Conservation (phyloP, 1,284 basidiomycete genomes). For the Naganishia sp. region DNA sequence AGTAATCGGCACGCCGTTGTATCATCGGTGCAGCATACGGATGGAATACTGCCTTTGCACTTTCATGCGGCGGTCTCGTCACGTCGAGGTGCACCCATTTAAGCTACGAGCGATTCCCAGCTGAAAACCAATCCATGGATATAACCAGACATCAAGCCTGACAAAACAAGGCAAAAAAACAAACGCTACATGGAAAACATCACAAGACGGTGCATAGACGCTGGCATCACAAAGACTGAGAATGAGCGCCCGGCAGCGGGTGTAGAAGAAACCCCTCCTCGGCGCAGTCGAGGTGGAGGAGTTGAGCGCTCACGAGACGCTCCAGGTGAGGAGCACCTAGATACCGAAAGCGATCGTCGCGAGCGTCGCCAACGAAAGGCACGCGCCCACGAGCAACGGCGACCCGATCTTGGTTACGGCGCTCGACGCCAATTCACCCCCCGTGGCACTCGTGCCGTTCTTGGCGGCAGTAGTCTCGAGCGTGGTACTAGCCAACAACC, state of each 20-base stretch:
- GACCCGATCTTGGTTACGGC: neutral
- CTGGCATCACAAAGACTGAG: too few species aligned
- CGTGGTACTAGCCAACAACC: slow-evolving; percentile 17
- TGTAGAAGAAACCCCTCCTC: neutral
- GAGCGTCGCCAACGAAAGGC: slow-evolving; percentile 4
- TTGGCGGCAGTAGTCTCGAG: slow-evolving; percentile 12
- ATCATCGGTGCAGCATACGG: neutral
- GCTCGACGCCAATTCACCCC: slow-evolving; percentile 11
- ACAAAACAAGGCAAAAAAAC: too few species aligned
- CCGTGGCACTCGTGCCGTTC: neutral
- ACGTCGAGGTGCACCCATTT: too few species aligned
- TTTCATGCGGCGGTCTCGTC: too few species aligned
- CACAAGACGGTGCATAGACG: too few species aligned
- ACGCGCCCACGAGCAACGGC: neutral
- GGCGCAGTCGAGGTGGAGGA: slow-evolving; percentile 5
- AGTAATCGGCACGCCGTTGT: slow-evolving; percentile 59
- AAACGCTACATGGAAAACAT: too few species aligned
- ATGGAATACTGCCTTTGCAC: too few species aligned
- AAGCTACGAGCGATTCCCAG: too few species aligned
- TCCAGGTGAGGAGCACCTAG: neutral
- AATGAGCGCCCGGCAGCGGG: neutral
- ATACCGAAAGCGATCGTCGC: neutral
- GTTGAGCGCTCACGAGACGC: neutral
- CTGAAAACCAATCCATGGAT: neutral
- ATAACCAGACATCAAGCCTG: too few species aligned